phyloP scores from a whole-genome alignment of 768 basidiomycete species.

The Suillus paluster region DNA sequence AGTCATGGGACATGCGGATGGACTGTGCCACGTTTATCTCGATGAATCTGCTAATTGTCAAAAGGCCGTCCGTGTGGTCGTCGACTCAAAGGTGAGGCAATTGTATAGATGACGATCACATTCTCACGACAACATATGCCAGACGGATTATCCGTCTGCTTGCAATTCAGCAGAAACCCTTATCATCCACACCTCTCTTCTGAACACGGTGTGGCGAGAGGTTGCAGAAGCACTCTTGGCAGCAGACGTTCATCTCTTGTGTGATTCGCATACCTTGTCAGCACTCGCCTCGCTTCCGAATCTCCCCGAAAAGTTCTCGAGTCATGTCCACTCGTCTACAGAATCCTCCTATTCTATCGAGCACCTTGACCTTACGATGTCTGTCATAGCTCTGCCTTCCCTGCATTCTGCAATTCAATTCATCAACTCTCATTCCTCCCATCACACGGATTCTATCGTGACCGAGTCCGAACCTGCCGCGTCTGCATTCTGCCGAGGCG shows the following conservation, averaged over 20 bases:
- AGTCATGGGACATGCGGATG: slow-evolving; percentile 99
- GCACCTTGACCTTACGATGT: slow-evolving; percentile 84
- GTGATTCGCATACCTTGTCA: slow-evolving; percentile 68
- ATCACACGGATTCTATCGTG: slow-evolving; percentile 94
- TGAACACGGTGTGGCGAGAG: slow-evolving; percentile 78
- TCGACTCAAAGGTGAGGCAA: slow-evolving; percentile 85
- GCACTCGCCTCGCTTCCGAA: slow-evolving; percentile 50
- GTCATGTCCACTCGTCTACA: slow-evolving; percentile 56
- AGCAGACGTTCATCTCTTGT: slow-evolving; percentile 76
- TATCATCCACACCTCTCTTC: slow-evolving; percentile 75
- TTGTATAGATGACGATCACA: background rate
- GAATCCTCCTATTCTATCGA: slow-evolving; percentile 82
- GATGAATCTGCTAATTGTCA: slow-evolving; percentile 79
- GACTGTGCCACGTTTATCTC: slow-evolving; percentile 87
- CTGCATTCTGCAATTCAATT: slow-evolving; percentile 77
- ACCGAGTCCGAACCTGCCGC: slow-evolving; percentile 75
- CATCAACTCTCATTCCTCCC: slow-evolving; percentile 92
- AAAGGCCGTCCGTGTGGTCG: slow-evolving; percentile 80
- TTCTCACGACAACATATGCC: slow-evolving; percentile 13
- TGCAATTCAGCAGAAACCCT: slow-evolving; percentile 94
- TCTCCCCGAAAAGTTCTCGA: slow-evolving; percentile 40
- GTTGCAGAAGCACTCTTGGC: slow-evolving; percentile 76
- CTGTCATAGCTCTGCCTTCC: slow-evolving; percentile 76
- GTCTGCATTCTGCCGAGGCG: slow-evolving; percentile 79
- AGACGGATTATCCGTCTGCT: slow-evolving; percentile 95